These are phyloP conservation scores for Sphenostylis stenocarpa DNA, from an alignment of 306 rosid species.

Conservation along the genomic window DNA sequence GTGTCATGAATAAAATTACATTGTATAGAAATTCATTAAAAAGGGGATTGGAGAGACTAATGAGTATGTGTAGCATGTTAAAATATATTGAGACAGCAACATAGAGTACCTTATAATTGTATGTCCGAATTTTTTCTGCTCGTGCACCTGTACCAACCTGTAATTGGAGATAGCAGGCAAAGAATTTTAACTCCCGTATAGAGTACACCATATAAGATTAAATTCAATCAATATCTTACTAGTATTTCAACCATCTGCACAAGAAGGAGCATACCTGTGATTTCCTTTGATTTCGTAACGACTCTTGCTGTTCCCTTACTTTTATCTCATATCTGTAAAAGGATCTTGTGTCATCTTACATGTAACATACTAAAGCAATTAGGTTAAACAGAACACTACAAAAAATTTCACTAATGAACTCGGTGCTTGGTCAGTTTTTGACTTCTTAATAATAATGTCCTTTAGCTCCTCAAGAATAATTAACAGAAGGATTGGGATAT, in stretches of 20 bases:
- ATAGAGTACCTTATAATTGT: constrained; percentile 77
- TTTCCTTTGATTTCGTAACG: constrained; percentile 75
- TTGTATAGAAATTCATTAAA: not conserved
- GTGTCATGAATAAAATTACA: constrained; percentile 8
- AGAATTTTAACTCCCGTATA: constrained; percentile 11
- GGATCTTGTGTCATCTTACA: constrained; percentile 30
- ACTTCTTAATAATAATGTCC: constrained; percentile 20
- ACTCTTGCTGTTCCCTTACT: constrained; percentile 90
- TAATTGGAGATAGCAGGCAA: constrained; percentile 26
- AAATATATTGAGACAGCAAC: constrained; percentile 25
- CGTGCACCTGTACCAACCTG: constrained; percentile 99
- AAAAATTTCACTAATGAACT: constrained; percentile 9
- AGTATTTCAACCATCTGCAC: constrained; percentile 17
- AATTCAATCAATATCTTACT: constrained; percentile 23
- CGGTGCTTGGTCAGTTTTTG: constrained; percentile 23
- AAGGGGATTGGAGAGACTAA: constrained; percentile 5
- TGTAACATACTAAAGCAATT: constrained; percentile 15
- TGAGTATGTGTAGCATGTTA: not conserved
- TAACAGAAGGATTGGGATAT: constrained; percentile 25
- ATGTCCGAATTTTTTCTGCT: constrained; percentile 91
- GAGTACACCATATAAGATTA: constrained; percentile 14
- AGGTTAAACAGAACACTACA: constrained; percentile 11
- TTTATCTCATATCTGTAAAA: constrained; percentile 85
- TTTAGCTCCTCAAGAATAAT: constrained; percentile 25
- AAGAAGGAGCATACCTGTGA: constrained; percentile 58